These are phyloP conservation scores for Vicia sativa DNA, from an alignment of 306 rosid genomes.

Conservation along the genomic window DNA sequence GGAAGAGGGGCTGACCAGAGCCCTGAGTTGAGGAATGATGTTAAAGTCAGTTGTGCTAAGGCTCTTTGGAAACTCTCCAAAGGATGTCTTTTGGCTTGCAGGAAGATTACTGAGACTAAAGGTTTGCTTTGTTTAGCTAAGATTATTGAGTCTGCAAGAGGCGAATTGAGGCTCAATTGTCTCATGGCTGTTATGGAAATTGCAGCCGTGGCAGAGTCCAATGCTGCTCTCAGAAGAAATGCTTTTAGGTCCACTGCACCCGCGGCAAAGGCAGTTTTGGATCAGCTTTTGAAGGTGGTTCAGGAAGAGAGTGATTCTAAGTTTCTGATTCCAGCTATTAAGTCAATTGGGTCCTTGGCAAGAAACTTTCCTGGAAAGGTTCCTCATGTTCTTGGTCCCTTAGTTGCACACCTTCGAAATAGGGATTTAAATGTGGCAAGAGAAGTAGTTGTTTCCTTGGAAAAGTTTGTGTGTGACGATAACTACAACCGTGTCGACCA, in stretches of 20 bases:
- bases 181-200: constrained; percentile 88
- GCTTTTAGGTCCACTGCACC: constrained; percentile 77
- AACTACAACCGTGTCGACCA: constrained; percentile 71
- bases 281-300: constrained; percentile 75
- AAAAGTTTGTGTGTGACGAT: constrained; percentile 66
- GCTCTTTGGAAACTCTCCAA: constrained; percentile 83
- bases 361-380: constrained; percentile 79
- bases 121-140: constrained; percentile 89
- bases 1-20: constrained; percentile 51
- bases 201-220: constrained; percentile 63
- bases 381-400: constrained; percentile 67
- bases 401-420: constrained; percentile 68
- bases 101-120: constrained; percentile 76
- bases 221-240: constrained; percentile 66
- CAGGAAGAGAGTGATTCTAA: constrained; percentile 42
- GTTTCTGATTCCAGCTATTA: constrained; percentile 69
- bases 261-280: constrained; percentile 70
- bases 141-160: constrained; percentile 65
- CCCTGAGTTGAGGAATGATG: constrained; percentile 53
- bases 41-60: constrained; percentile 70
- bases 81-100: constrained; percentile 55
- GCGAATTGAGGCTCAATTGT: constrained; percentile 68
- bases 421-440: constrained; percentile 59
- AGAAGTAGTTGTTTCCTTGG: constrained; percentile 70
- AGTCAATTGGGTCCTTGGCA: constrained; percentile 78